These are phyloP conservation scores for Otatea glauca DNA, from an alignment of 176 grass and related monocot species.

Conservation along the genomic window DNA sequence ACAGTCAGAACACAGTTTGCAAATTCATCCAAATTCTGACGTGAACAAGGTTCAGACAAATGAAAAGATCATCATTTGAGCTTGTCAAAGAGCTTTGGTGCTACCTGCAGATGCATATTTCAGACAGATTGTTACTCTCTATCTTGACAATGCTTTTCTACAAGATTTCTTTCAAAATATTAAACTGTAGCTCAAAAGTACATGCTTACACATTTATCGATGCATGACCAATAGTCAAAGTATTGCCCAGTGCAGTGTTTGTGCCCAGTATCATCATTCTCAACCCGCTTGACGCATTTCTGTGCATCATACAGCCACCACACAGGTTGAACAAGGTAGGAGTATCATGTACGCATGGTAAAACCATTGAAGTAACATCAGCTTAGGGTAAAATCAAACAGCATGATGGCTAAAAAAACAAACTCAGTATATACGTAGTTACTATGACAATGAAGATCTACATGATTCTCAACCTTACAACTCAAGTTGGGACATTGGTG, in stretches of 20 bases:
- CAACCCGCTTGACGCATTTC: constrained; percentile 63
- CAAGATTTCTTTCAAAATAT: neutral
- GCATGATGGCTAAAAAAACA: neutral
- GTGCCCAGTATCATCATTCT: constrained; percentile 63
- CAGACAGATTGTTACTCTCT: neutral
- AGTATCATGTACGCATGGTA: neutral
- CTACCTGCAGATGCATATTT: constrained; percentile 49
- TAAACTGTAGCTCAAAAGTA: neutral
- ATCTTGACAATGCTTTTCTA: neutral
- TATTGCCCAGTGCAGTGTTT: constrained; percentile 83
- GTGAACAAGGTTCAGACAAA: too few species aligned
- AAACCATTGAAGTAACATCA: neutral
- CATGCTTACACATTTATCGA: constrained; percentile 63
- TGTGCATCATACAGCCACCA: constrained; percentile 30
- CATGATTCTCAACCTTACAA: constrained; percentile 21
- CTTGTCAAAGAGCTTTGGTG: constrained; percentile 55
- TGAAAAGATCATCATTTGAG: constrained; percentile 46
- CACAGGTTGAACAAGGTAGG: neutral
- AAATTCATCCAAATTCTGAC: neutral
- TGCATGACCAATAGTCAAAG: constrained; percentile 72
- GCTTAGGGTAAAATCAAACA: neutral
- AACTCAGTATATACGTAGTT: neutral
- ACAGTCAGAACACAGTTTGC: neutral
- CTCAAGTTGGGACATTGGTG: neutral
- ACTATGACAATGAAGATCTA: neutral